Base-by-base conservation (phyloP, 768 basidiomycete species). In the Tricholoma flavovirens region DNA sequence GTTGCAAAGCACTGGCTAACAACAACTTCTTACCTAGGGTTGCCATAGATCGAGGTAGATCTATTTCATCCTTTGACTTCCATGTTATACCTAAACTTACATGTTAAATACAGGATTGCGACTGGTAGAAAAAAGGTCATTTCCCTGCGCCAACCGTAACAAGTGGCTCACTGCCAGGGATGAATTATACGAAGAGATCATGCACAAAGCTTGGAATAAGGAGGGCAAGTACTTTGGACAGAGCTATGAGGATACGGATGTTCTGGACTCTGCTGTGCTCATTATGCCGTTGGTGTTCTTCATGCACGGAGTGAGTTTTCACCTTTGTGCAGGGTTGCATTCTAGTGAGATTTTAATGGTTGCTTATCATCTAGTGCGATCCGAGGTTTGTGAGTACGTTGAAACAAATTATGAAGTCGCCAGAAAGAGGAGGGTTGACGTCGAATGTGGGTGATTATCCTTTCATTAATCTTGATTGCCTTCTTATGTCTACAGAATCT, bases 201-300 rank as follows among this genome's bases (percentile, higher is more conserved):
- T 94, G 88, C 68, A 80, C 24, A 89, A 87, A 65, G 90, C 91
- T 0, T 97, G 89, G 88, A 90, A 95, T 70, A 69, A 79, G 26
- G 77, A 83, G 42, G 70, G 81, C 57, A 71, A 80, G 62, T 82
- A 78, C 68, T 95, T 93, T 64, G 87, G 84, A 19, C 95, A 99
- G 73, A 87, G 87, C 65, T 99, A 94, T 69, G 96, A 98, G 63
- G 89, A 92, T 59, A 83, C 77, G 0, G 77, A 87, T 43, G 78
- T 89, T 9, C 69, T 98, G 19, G 96, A 98, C 67, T 88, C 91
- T 12, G 86, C 93, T 12, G 84, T 97, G 50, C 75, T 94, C 45
- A 93, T 95, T 63, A 93, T 93, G 89, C 93, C 94, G 1, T 77
- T 94, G 35, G 89, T 93, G 30, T 97, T 96, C 77, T 96, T 97